Evolutionary conservation across 495 filamentous ascomycete genomes (phyloP).

Genomic region (Neurospora tetrasperma): DNA sequence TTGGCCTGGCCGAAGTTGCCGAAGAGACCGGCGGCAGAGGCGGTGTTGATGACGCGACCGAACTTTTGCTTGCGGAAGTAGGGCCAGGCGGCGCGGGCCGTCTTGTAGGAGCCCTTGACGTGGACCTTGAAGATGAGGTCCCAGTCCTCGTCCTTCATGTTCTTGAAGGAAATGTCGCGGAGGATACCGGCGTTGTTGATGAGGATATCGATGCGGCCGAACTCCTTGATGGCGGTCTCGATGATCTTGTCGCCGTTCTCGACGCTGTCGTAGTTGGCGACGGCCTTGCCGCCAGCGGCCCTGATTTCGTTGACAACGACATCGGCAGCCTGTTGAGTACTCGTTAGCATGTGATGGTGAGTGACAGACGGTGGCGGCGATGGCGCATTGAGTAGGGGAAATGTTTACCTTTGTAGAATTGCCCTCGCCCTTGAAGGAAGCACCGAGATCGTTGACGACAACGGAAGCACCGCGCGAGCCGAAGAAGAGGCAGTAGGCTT

Average conservation of each 20-base stretch:
- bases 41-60: constrained; percentile 89
- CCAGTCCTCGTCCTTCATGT: constrained; percentile 97
- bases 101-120: constrained; percentile 94
- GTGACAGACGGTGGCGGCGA: background rate
- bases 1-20: constrained; percentile 95
- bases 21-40: constrained; percentile 91
- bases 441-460: constrained; percentile 94
- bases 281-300: constrained; percentile 86
- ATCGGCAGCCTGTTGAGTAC: constrained; percentile 65
- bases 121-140: constrained; percentile 90
- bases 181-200: constrained; percentile 98
- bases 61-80: constrained; percentile 98
- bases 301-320: constrained; percentile 91
- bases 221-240: constrained; percentile 86
- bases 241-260: constrained; percentile 92
- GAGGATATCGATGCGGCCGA: constrained; percentile 87
- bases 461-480: constrained; percentile 87
- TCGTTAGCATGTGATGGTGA: constrained; percentile 10
- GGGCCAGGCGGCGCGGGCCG: constrained; percentile 91
- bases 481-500: constrained; percentile 88
- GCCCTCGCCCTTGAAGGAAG: constrained; percentile 90
- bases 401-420: constrained; percentile 65
- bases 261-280: constrained; percentile 97
- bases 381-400: background rate
- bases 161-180: constrained; percentile 95